phyloP scores from a whole-genome alignment of 768 basidiomycete species.

The Boletus sp. region DNA sequence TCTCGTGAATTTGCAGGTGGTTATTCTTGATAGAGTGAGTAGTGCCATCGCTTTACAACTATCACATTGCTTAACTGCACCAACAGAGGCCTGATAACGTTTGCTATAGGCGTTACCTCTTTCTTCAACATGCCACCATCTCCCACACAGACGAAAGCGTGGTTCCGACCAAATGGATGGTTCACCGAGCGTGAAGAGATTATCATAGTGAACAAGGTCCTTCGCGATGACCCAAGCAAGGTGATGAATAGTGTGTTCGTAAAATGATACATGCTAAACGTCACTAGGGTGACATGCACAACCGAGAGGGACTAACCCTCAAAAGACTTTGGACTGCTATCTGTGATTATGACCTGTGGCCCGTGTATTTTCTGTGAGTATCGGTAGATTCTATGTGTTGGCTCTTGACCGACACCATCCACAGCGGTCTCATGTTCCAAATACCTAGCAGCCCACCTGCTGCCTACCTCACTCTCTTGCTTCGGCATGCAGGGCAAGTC shows the following conservation, averaged over 20 bases:
- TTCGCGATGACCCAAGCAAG: constrained; percentile 64
- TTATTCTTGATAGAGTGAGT: constrained; percentile 33
- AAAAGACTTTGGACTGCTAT: constrained; percentile 52
- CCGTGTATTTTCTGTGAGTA: constrained; percentile 51
- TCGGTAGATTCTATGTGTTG: neutral
- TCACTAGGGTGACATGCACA: constrained; percentile 55
- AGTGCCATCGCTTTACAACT: neutral
- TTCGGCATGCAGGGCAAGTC: constrained; percentile 8
- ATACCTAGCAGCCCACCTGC: constrained; percentile 48
- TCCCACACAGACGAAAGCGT: too few species aligned
- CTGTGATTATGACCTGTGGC: constrained; percentile 66
- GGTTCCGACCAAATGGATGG: constrained; percentile 45
- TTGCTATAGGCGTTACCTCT: constrained; percentile 50
- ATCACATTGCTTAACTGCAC: neutral
- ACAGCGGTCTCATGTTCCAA: constrained; percentile 51
- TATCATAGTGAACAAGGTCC: constrained; percentile 58
- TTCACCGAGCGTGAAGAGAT: constrained; percentile 60
- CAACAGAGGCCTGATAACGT: constrained; percentile 37
- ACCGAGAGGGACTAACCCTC: constrained; percentile 55
- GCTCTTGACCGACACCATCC: neutral
- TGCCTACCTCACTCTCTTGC: constrained; percentile 57
- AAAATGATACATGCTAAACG: neutral
- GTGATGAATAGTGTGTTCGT: constrained; percentile 15
- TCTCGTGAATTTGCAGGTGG: constrained; percentile 11
- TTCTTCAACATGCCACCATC: constrained; percentile 25